phyloP scores from a whole-genome alignment of 352 stramenopile genomes.

The Nothophytophthora sp. region DNA sequence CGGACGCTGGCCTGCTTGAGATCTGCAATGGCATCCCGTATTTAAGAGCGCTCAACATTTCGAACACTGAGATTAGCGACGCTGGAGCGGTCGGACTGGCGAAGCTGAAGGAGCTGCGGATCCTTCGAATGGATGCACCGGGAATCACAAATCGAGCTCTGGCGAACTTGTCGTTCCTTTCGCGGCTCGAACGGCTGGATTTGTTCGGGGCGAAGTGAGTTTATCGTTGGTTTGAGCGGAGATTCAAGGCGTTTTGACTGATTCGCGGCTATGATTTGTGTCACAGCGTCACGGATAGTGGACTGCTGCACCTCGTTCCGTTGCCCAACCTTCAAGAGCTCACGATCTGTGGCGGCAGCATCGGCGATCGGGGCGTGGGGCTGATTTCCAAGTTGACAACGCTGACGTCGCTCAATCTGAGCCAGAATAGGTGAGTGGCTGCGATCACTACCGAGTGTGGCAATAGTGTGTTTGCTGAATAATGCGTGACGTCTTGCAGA shows the following conservation, averaged over 20 bases:
- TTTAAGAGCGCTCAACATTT: constrained; percentile 64
- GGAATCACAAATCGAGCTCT: constrained; percentile 70
- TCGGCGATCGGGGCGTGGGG: constrained; percentile 71
- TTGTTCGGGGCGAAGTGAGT: constrained; percentile 76
- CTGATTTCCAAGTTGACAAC: constrained; percentile 76
- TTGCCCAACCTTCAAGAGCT: constrained; percentile 58
- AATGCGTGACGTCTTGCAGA: constrained; percentile 20
- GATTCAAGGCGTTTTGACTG: neutral
- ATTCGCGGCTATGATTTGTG: neutral
- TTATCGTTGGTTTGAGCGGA: constrained; percentile 4
- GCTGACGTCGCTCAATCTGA: constrained; percentile 77
- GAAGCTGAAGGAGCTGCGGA: constrained; percentile 51
- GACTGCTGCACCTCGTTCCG: constrained; percentile 57
- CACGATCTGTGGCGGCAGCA: constrained; percentile 65
- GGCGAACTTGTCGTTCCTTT: constrained; percentile 51
- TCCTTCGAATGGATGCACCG: constrained; percentile 63
- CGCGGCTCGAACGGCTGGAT: constrained; percentile 57
- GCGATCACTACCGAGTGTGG: too few relatives aligned
- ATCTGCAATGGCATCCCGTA: constrained; percentile 52
- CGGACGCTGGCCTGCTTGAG: constrained; percentile 52
- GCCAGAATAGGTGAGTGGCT: constrained; percentile 69
- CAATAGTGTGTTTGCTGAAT: too few relatives aligned
- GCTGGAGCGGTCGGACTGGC: constrained; percentile 44
- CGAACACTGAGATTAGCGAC: constrained; percentile 73
- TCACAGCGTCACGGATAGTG: constrained; percentile 66